Evolutionary conservation across 2,329 filamentous ascomycete genomes (phyloP).

Genomic region (Botrytis medusae): DNA sequence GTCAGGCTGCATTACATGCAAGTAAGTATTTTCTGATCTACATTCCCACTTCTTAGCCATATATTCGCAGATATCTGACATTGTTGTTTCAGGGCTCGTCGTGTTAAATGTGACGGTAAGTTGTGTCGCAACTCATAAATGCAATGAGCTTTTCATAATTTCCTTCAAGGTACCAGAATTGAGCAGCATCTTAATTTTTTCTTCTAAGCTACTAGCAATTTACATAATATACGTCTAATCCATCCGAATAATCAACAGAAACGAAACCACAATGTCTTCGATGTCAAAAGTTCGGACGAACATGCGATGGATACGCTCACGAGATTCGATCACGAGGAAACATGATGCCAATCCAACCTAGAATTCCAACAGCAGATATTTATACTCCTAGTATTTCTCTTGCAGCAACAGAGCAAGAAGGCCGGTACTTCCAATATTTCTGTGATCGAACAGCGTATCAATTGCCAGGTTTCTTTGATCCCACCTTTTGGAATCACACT

Average conservation of each 20-base stretch:
- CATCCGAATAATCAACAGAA: slow-evolving; percentile 42
- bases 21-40: slow-evolving; percentile 45
- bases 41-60: neutral
- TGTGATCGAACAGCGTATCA: slow-evolving; percentile 59
- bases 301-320: slow-evolving; percentile 58
- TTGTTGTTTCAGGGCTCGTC: slow-evolving; percentile 43
- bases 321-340: slow-evolving; percentile 19
- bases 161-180: neutral
- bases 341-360: slow-evolving; percentile 30
- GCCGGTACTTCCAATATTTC: slow-evolving; percentile 62
- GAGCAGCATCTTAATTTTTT: neutral
- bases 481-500: slow-evolving; percentile 61
- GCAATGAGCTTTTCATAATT: neutral
- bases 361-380: slow-evolving; percentile 35
- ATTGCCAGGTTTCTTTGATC: slow-evolving; percentile 65
- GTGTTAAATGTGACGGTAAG: slow-evolving; percentile 61
- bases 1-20: slow-evolving; percentile 66
- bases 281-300: slow-evolving; percentile 59
- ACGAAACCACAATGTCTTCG: slow-evolving; percentile 59
- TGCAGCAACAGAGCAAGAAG: slow-evolving; percentile 53
- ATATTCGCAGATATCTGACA: neutral
- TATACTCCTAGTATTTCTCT: slow-evolving; percentile 43
- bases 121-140: neutral
- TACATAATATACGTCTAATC: neutral
- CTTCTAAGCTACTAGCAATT: neutral